A percentile compares a stretch with the other conserved stretches of the same genome.
Evolutionary conservation across 179 eudicot species (phyloP).

Genomic region (Spinacia oleracea): DNA sequence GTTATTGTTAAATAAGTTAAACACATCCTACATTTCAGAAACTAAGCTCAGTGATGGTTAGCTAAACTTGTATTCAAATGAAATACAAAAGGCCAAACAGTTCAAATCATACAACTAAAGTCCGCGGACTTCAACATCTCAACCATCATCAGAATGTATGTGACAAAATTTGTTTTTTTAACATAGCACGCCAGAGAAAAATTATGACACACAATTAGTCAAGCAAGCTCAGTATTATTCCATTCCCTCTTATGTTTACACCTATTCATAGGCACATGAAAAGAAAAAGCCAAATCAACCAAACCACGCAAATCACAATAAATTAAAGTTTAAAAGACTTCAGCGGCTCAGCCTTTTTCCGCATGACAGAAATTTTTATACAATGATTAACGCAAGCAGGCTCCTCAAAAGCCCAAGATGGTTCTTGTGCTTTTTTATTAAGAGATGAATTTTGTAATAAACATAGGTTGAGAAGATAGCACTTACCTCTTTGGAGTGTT

Average conservation of each 20-base stretch:
- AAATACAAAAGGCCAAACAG: background rate
- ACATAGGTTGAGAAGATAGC: background rate
- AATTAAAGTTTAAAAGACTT: background rate
- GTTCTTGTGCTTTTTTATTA: background rate
- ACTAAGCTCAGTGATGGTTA: background rate
- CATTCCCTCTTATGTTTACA: background rate
- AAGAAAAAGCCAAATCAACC: background rate
- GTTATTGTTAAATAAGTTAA: background rate
- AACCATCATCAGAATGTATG: background rate
- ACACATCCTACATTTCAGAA: background rate
- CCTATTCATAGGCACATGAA: background rate
- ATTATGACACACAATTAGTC: background rate
- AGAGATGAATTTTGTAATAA: background rate
- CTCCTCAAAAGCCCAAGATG: background rate
- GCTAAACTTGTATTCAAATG: background rate
- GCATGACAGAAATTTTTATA: background rate
- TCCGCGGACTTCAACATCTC: background rate
- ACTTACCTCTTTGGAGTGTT: no score
- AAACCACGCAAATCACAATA: conserved; percentile 1
- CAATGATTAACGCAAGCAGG: background rate
- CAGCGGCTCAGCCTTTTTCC: background rate
- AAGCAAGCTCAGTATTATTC: background rate
- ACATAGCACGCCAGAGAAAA: background rate
- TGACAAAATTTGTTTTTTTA: background rate
- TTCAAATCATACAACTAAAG: background rate